Evolutionary conservation across 805 yeast genomes (phyloP).

Genomic region (Candida rishiriensis): DNA sequence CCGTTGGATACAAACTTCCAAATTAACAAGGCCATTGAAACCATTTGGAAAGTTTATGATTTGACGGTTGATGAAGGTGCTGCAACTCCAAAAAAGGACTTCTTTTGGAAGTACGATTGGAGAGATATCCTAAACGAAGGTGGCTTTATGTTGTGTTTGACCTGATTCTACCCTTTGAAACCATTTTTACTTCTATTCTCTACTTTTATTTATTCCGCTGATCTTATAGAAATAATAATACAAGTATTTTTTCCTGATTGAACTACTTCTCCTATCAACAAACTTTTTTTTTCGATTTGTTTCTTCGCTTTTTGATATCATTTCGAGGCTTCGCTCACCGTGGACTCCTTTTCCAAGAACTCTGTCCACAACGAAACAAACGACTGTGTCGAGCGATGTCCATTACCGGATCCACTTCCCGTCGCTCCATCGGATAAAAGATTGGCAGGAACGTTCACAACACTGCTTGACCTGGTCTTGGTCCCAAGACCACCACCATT

Average conservation of each 20-base stretch:
- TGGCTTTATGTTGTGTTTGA: not conserved
- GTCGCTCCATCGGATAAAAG: constrained; percentile 21
- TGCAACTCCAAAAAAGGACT: not conserved
- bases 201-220: too few species aligned
- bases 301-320: too few species aligned
- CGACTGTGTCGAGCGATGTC: constrained; percentile 28
- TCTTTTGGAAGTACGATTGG: not conserved
- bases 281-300: too few species aligned
- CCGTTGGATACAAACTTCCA: constrained; percentile 19
- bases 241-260: too few species aligned
- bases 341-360: constrained; percentile 67
- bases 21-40: constrained; percentile 17
- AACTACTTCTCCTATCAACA: too few species aligned
- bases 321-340: constrained; percentile 17
- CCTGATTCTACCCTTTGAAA: not conserved
- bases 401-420: constrained; percentile 10
- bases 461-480: constrained; percentile 29
- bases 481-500: too few species aligned
- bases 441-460: constrained; percentile 21
- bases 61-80: constrained; percentile 3
- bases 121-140: not conserved
- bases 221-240: too few species aligned
- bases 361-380: constrained; percentile 80
- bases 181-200: too few species aligned
- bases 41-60: constrained; percentile 25